phyloP scores from a whole-genome alignment of 306 rosid species.

The Sphenostylis stenocarpa region DNA sequence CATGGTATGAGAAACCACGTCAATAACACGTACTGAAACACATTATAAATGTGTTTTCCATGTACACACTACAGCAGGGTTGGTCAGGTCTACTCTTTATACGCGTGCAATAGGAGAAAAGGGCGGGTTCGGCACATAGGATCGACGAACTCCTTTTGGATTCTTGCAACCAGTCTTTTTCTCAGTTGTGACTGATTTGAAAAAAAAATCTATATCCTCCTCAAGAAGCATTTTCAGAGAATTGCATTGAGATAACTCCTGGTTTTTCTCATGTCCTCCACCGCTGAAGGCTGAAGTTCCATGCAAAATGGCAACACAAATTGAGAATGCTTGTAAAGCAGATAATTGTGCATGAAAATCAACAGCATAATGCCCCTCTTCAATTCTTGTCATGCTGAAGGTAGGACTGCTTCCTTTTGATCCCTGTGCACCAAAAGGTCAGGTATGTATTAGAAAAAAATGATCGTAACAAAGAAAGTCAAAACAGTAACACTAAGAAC shows the following conservation, averaged over 20 bases:
- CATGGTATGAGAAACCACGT: not conserved
- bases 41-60: not conserved
- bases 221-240: constrained; percentile 75
- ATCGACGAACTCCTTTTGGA: constrained; percentile 58
- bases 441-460: constrained; percentile 16
- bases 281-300: constrained; percentile 53
- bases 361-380: constrained; percentile 80
- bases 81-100: constrained; percentile 28
- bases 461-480: not conserved
- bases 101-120: constrained; percentile 89
- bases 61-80: constrained; percentile 1
- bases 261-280: constrained; percentile 39
- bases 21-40: not conserved
- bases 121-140: constrained; percentile 68
- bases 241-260: constrained; percentile 50
- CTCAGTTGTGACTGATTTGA: constrained; percentile 56
- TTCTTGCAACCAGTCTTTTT: constrained; percentile 50
- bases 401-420: constrained; percentile 69
- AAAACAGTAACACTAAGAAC: not conserved
- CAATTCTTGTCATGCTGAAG: constrained; percentile 60
- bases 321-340: constrained; percentile 87
- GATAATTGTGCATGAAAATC: constrained; percentile 90
- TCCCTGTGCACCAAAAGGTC: constrained; percentile 55
- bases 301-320: constrained; percentile 79
- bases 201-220: constrained; percentile 61